Conservation (phyloP, 495 filamentous ascomycete species). For the Penicillium canescens region DNA sequence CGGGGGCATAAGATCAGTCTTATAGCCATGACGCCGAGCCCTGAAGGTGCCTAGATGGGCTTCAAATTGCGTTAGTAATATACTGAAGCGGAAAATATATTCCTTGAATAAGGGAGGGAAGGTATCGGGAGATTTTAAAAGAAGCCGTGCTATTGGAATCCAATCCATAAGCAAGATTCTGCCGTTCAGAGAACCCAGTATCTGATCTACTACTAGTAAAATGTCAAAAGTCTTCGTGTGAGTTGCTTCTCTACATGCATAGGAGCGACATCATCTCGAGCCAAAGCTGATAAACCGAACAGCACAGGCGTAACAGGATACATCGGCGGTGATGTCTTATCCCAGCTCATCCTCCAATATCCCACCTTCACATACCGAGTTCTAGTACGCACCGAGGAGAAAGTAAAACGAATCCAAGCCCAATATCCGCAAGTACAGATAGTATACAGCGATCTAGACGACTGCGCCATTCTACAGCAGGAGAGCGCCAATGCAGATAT, state of each 20-base stretch:
- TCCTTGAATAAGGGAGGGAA: too few relatives aligned
- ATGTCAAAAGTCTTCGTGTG: conserved; percentile 59
- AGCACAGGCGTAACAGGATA: conserved; percentile 58
- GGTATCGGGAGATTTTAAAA: too few relatives aligned
- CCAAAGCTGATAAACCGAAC: not conserved
- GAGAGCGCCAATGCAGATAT: conserved; percentile 46
- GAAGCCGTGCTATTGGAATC: too few relatives aligned
- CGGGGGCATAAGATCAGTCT: too few relatives aligned
- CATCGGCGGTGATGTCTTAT: conserved; percentile 65
- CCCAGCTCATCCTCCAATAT: conserved; percentile 51
- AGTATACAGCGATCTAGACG: conserved; percentile 40
- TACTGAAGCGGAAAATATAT: too few relatives aligned
- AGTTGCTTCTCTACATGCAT: conserved; percentile 44
- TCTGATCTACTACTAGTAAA: conserved; percentile 71
- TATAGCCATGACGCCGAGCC: too few relatives aligned
- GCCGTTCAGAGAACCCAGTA: too few relatives aligned
- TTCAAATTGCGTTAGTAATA: too few relatives aligned
- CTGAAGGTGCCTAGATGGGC: too few relatives aligned
- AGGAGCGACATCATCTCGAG: conserved; percentile 41
- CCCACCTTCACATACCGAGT: conserved; percentile 60
- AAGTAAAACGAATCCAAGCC: conserved; percentile 54
- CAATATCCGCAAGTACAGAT: conserved; percentile 40
- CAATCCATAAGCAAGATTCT: too few relatives aligned
- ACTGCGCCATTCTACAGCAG: conserved; percentile 31
- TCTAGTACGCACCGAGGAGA: conserved; percentile 59